phyloP scores from a whole-genome alignment of 2,329 filamentous ascomycete species.

The Diaporthe vaccinii region DNA sequence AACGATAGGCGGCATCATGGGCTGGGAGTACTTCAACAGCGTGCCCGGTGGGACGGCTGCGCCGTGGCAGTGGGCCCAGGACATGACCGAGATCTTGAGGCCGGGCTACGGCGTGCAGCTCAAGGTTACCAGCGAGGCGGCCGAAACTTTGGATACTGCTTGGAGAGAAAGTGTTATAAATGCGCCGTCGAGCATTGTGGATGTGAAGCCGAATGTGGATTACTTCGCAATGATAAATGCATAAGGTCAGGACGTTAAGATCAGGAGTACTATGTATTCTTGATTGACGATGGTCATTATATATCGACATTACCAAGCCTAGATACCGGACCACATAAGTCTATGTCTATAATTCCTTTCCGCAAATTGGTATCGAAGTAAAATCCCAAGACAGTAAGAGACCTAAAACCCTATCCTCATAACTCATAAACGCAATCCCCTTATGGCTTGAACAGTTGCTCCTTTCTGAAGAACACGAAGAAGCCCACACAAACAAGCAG shows the following conservation, averaged over 20 bases:
- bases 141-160: constrained; percentile 41
- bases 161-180: constrained; percentile 44
- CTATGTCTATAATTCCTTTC: constrained; percentile 8
- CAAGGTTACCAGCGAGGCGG: constrained; percentile 43
- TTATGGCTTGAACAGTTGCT: constrained; percentile 67
- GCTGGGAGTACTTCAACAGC: constrained; percentile 95
- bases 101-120: constrained; percentile 44
- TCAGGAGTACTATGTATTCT: neutral
- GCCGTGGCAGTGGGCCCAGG: constrained; percentile 84
- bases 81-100: constrained; percentile 67
- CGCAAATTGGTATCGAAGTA: constrained; percentile 31
- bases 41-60: constrained; percentile 71
- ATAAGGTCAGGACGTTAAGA: neutral
- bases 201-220: constrained; percentile 42
- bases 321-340: constrained; percentile 13
- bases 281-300: constrained; percentile 9
- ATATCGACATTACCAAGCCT: constrained; percentile 10
- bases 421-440: neutral
- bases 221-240: constrained; percentile 48
- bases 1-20: constrained; percentile 88
- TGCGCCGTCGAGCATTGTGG: neutral
- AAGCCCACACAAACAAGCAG: constrained; percentile 70
- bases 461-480: constrained; percentile 69
- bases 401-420: neutral
- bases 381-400: neutral